Evolutionary conservation across 305 asterid species (phyloP).

Genomic region (Plantago lanceolata): DNA sequence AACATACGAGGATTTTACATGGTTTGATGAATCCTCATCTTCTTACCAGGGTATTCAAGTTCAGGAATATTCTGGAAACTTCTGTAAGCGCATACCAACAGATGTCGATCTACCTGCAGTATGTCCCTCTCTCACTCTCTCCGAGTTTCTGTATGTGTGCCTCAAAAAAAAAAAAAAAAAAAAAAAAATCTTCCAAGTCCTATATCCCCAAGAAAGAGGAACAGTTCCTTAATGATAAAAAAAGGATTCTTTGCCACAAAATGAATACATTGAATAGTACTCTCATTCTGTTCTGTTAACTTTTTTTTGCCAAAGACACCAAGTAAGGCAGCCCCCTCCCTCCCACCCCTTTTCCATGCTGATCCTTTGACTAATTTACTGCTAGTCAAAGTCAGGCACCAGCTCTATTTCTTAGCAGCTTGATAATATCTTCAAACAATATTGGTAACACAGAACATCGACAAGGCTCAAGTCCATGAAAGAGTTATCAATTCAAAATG

Average conservation of each 20-base stretch:
- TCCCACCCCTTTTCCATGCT: neutral
- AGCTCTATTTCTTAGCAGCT: too few species aligned
- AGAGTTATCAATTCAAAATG: neutral
- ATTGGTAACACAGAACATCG: too few species aligned
- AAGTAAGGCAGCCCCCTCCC: neutral
- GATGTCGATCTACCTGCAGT: constrained; percentile 97
- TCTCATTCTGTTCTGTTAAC: too few species aligned
- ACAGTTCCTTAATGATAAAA: too few species aligned
- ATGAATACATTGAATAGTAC: too few species aligned
- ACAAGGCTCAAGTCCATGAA: neutral
- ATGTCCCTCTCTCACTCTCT: constrained; percentile 34
- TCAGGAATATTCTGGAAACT: constrained; percentile 91
- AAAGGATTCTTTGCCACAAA: too few species aligned
- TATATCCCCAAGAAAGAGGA: neutral
- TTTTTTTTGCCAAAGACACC: too few species aligned
- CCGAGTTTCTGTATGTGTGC: constrained; percentile 7
- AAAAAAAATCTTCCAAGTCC: neutral
- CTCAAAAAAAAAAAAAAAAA: neutral
- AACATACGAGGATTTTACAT: constrained; percentile 15
- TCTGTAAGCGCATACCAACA: constrained; percentile 95
- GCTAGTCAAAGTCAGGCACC: neutral
- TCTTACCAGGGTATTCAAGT: constrained; percentile 85
- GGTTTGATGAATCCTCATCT: constrained; percentile 18
- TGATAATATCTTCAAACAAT: neutral
- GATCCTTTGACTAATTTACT: too few species aligned